Evolutionary conservation across 345 rosid genomes (phyloP), one percentile per base, ranked within the genome.

Genomic region (Camelina hispida): DNA sequence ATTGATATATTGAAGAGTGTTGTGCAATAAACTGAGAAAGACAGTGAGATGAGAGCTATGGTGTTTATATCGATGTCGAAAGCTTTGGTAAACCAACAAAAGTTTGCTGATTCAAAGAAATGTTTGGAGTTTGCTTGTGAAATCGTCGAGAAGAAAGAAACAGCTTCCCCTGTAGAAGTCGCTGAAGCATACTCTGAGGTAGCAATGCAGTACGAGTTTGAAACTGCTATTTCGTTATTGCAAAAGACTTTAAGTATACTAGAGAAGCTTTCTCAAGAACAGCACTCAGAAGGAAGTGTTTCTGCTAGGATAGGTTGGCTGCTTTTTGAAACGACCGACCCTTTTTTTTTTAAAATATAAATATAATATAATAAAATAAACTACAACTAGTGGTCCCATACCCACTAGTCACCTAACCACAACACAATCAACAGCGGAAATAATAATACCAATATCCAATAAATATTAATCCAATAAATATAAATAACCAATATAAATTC

Each of bases 291-390:
- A 81, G 98, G 96, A 76, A 93, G 91, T 66, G 86, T 92, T 60
- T 83, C 96, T 30, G 98, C 98, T 62, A 91, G 97, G 83, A 78
- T 96, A 53, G 99, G 99, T 65, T 89, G 97, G 99, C 76, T 90
- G 77, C n/a, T n/a, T n/a, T n/a, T n/a, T n/a, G n/a, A n/a, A n/a
- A n/a, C n/a, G n/a, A n/a, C n/a, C n/a, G n/a, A n/a, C n/a, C n/a
- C n/a, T n/a, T n/a, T n/a, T n/a, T n/a, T n/a, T n/a, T n/a, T n/a
- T n/a, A n/a, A n/a, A n/a, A n/a, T n/a, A n/a, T n/a, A n/a, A n/a
- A n/a, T n/a, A n/a, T n/a, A n/a, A n/a, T n/a, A n/a, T n/a, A n/a
- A n/a, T n/a, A n/a, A n/a, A n/a, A n/a, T n/a, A n/a, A n/a, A n/a
- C n/a, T n/a, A n/a, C n/a, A n/a, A n/a, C n/a, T n/a, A n/a, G n/a